Evolutionary conservation across 2,329 filamentous ascomycete genomes (phyloP), one percentile per base, ranked within the genome.

Genomic region (Westerdykella aurantiaca): DNA sequence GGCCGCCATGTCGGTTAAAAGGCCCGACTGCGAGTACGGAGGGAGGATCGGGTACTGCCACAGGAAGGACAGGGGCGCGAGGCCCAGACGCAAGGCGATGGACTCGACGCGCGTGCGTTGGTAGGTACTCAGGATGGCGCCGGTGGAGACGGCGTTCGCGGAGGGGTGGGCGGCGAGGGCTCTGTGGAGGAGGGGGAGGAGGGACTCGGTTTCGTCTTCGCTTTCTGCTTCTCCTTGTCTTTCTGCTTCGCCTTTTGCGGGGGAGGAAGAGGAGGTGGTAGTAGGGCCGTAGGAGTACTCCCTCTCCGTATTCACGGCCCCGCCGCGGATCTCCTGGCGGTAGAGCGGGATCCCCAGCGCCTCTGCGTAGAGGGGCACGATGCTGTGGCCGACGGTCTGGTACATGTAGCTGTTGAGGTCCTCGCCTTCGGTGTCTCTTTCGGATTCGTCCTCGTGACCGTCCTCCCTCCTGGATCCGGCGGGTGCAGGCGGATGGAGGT

Each of bases 401-500:
- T 97, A 98, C 93, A 98, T 98, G 81, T 93, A 97, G 72, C 90
- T 96, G 69, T 98, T 88, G 56, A 95, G 77, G 66, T 97, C 87
- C 44, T 77, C 70, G 31, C 77, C 72, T 5, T 67, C 63, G 39
- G 37, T 35, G 25, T 50, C 43, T 10, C 49, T 31, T 41, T 47
- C n/a, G 46, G 51, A 7, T 25, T 11, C 31, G 22, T 21, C 25
- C 4, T 18, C 22, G 34, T 29, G 5, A 5, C n/a, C n/a, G 21
- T 16, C 13, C 16, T 12, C 25, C 48, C 43, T 9, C 11, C 9
- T 9, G 25, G 11, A 9, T 4, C 10, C 42, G 42, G 48, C 34
- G 6, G 47, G 44, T 13, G 45, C 34, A 10, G 71, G 40, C 13
- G 88, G 91, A 63, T 90, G 79, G 43, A 98, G 74, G 68, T 98